Conservation (phyloP, 1,139 yeast species). For the Magnusiomyces fungicola region DNA sequence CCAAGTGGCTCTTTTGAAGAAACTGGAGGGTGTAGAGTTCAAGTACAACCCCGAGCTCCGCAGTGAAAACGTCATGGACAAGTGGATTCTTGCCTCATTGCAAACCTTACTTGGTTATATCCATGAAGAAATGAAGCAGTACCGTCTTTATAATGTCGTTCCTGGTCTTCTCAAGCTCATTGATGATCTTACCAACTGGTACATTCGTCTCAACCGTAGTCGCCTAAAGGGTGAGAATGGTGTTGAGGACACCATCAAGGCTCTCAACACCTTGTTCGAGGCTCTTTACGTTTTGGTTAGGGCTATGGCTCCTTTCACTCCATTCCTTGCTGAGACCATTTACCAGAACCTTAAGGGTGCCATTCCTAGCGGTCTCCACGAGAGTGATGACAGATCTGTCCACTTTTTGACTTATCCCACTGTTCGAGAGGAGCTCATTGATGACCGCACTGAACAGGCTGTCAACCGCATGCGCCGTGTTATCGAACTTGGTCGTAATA, state of each 20-base stretch:
- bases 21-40: conserved; percentile 65
- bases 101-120: conserved; percentile 83
- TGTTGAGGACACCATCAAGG: conserved; percentile 70
- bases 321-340: conserved; percentile 86
- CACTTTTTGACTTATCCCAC: conserved; percentile 88
- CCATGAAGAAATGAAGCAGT: conserved; percentile 81
- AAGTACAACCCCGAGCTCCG: conserved; percentile 53
- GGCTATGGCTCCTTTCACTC: conserved; percentile 99
- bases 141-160: conserved; percentile 91
- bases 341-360: conserved; percentile 65
- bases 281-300: conserved; percentile 82
- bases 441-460: conserved; percentile 61
- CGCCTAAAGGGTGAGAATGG: conserved; percentile 95
- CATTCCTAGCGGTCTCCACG: conserved; percentile 44
- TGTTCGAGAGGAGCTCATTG: conserved; percentile 76
- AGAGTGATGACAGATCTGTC: conserved; percentile 68
- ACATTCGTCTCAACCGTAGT: conserved; percentile 95
- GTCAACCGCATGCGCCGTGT: conserved; percentile 96
- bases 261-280: conserved; percentile 84
- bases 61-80: conserved; percentile 91
- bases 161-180: conserved; percentile 82
- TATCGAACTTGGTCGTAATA: conserved; percentile 90
- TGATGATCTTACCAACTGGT: conserved; percentile 97
- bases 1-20: conserved; percentile 77
- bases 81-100: conserved; percentile 90